A percentile compares a stretch with the other conserved stretches of the same genome.
These are phyloP conservation scores for Mycena sp. DNA, from an alignment of 1,284 basidiomycete species.

Conservation along the genomic window DNA sequence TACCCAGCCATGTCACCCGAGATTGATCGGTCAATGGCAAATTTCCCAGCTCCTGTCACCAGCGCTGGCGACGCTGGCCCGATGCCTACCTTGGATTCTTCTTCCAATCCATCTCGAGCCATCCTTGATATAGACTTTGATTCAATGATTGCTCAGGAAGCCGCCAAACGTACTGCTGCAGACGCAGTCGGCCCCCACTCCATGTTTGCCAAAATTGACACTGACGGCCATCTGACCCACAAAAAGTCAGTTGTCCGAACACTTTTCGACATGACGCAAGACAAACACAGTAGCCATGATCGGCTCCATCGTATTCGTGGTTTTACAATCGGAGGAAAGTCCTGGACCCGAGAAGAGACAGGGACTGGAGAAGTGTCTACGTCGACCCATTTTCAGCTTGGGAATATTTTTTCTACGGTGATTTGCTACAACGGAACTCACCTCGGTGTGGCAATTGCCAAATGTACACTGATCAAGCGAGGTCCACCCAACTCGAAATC, in stretches of 20 bases:
- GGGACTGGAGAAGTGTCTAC: not conserved
- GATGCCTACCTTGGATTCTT: no score
- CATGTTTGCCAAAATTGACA: not conserved
- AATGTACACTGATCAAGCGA: not conserved
- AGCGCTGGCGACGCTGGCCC: not conserved
- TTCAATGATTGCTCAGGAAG: not conserved
- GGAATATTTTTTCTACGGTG: not conserved
- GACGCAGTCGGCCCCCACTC: not conserved
- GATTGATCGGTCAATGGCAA: slow-evolving; percentile 2
- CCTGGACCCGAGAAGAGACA: not conserved
- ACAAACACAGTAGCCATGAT: not conserved
- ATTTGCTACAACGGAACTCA: slow-evolving; percentile 1
- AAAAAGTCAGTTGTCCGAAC: not conserved
- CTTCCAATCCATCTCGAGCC: no score
- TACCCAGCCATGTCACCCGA: slow-evolving; percentile 12
- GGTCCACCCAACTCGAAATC: not conserved
- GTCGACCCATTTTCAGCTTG: not conserved
- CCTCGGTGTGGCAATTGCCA: not conserved
- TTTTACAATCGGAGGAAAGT: not conserved
- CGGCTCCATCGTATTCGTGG: not conserved
- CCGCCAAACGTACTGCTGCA: not conserved
- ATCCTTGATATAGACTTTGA: not conserved
- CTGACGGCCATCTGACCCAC: not conserved
- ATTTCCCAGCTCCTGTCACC: not conserved
- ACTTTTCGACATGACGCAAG: not conserved